A percentile compares a stretch with the other conserved stretches of the same genome.
Evolutionary conservation across 2,329 filamentous ascomycete species (phyloP).

Genomic region (Aspergillus sojae): DNA sequence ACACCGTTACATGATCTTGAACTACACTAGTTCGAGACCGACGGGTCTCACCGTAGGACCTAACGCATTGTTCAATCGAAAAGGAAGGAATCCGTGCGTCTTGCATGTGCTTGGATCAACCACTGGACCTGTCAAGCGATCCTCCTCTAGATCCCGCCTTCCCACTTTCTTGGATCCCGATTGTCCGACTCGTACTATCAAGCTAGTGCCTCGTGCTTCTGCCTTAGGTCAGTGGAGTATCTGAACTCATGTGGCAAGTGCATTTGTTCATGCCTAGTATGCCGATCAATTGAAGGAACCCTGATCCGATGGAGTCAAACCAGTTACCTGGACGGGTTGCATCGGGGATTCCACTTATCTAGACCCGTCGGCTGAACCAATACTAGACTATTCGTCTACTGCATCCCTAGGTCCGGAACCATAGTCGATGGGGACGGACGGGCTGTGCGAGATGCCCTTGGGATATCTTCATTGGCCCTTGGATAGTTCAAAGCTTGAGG

Average conservation of each 20-base stretch:
- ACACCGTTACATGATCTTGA: constrained; percentile 15
- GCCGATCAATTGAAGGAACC: constrained; percentile 15
- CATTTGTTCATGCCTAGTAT: constrained; percentile 14
- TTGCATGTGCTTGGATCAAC: constrained; percentile 15
- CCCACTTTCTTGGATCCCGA: constrained; percentile 9
- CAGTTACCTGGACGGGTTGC: constrained; percentile 9
- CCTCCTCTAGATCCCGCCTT: constrained; percentile 9
- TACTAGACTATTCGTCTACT: neutral
- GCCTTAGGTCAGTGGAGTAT: constrained; percentile 18
- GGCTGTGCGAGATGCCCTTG: constrained; percentile 7
- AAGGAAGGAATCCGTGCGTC: constrained; percentile 16
- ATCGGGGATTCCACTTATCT: constrained; percentile 10
- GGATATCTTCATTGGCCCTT: constrained; percentile 18
- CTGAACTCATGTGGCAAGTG: constrained; percentile 19
- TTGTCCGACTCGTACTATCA: constrained; percentile 16
- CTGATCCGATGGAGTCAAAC: constrained; percentile 16
- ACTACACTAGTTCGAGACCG: constrained; percentile 18
- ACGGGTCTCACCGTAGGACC: neutral
- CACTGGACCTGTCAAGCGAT: constrained; percentile 15
- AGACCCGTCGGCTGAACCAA: constrained; percentile 15
- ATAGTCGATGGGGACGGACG: constrained; percentile 15
- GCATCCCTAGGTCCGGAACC: constrained; percentile 9
- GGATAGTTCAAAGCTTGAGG: constrained; percentile 18
- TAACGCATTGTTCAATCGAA: constrained; percentile 1
- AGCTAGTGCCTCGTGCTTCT: constrained; percentile 10